Percentiles rank a stretch among this genome's conserved stretches.
phyloP scores from a whole-genome alignment of 306 rosid genomes.

The Pterocarpus santalinus region DNA sequence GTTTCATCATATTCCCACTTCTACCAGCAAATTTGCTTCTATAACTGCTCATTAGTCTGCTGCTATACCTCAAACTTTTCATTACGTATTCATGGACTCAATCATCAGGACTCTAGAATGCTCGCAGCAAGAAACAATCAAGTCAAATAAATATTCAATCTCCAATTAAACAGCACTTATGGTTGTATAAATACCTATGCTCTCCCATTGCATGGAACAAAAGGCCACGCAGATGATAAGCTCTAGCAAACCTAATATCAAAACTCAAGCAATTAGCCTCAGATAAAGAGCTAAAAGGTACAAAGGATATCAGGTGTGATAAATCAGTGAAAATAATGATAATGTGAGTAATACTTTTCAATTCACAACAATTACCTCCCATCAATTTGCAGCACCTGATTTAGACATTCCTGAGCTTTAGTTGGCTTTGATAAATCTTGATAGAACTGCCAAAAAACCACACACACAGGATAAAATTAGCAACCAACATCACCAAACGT shows the following conservation, averaged over 20 bases:
- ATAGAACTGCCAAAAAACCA: conserved; percentile 56
- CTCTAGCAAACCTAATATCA: conserved; percentile 84
- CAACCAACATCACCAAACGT: conserved; percentile 1
- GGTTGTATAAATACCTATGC: conserved; percentile 71
- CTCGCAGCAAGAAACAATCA: not conserved
- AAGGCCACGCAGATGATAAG: conserved; percentile 90
- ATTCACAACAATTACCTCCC: conserved; percentile 68
- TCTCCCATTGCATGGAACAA: conserved; percentile 91
- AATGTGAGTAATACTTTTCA: conserved; percentile 34
- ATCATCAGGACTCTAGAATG: not conserved
- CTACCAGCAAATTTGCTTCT: conserved; percentile 37
- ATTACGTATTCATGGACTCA: conserved; percentile 31
- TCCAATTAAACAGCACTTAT: conserved; percentile 34
- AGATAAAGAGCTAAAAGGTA: conserved; percentile 31
- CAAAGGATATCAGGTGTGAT: conserved; percentile 30
- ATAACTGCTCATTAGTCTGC: not conserved
- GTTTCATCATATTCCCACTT: conserved; percentile 32
- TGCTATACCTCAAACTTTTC: conserved; percentile 11
- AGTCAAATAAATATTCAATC: conserved; percentile 42
- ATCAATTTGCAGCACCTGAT: conserved; percentile 79
- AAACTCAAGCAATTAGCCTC: conserved; percentile 41
- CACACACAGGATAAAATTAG: conserved; percentile 37
- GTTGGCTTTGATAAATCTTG: conserved; percentile 68
- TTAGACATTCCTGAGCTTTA: conserved; percentile 78
- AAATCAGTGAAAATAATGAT: conserved; percentile 38